Base-by-base conservation (phyloP, 192 early-diverging fungal genomes). In the Kickxella alabastrina region DNA sequence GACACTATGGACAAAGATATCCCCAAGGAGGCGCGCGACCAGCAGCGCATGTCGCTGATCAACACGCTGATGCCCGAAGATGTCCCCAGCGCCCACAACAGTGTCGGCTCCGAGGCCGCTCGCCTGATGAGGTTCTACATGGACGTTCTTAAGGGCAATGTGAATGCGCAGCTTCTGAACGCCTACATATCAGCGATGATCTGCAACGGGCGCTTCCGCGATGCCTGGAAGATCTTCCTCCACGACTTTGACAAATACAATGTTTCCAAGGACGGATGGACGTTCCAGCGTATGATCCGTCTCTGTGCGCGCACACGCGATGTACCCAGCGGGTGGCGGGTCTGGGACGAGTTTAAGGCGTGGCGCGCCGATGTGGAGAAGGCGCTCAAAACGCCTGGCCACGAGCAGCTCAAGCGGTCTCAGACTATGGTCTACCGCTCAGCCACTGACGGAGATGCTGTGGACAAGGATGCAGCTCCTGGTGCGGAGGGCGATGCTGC, bases 341-440 rank as follows among this genome's bases (percentile, higher is more conserved):
- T 87, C 10, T 90, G 87, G 81, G 60, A 79, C 41, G 82, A 87
- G 42, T 85, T 79, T 68, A 70, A 84, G 43, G 57, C 68, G 5
- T 88, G 85, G 83, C 68, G 70, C 3, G 47, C 29, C 10, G 59
- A 62, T 0, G 70, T 74, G 0, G 70, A 74, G 39, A 36, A 23
- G 37, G 59, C 44, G 42, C 64, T 74, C 13, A 46, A 59, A 18
- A 74, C 70, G 1, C 70, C 70, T 10, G 70, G 70, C 13, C 43
- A 47, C 25, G 64, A 74, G 25, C 27, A 43, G 31, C 56, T 74
- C 1, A 49, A 57, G 15, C n/a, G 50, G 17, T 13, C 50, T 0
- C 51, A 31, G 10, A 74, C 70, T 14, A 48, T 27, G n/a, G 59
- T 74, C 8, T 74, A 56, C 43, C 31, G 40, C 21, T 28, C 47